phyloP scores from a whole-genome alignment of 2,329 filamentous ascomycete genomes.

The Gnomoniopsis smithogilvyi region DNA sequence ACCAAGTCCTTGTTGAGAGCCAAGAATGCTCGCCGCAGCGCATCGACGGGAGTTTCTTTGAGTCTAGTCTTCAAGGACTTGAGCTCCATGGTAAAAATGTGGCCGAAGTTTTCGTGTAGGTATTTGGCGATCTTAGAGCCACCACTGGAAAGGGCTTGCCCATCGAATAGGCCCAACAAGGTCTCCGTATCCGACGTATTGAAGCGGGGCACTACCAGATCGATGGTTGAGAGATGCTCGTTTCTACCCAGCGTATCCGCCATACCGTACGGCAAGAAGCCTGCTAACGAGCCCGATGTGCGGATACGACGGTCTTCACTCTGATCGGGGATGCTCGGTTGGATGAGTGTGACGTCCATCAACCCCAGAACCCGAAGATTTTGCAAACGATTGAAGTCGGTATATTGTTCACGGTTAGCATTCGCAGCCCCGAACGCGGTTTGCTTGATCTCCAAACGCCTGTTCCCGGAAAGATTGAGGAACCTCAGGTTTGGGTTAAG shows the following conservation, averaged over 20 bases:
- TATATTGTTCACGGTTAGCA: conserved; percentile 67
- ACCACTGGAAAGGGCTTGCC: conserved; percentile 80
- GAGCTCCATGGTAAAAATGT: conserved; percentile 78
- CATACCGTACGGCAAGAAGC: conserved; percentile 93
- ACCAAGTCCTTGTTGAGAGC: conserved; percentile 92
- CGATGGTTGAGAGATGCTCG: conserved; percentile 92
- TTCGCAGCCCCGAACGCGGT: conserved; percentile 51
- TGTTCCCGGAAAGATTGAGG: conserved; percentile 95
- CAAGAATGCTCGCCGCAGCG: conserved; percentile 81
- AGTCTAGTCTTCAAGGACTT: conserved; percentile 65
- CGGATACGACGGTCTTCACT: conserved; percentile 92
- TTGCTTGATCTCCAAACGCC: conserved; percentile 84
- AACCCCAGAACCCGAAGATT: conserved; percentile 86
- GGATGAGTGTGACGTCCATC: conserved; percentile 97
- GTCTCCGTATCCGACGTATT: conserved; percentile 87
- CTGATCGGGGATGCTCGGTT: conserved; percentile 90
- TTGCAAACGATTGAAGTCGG: conserved; percentile 81
- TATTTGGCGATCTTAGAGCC: conserved; percentile 97
- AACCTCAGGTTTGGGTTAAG: conserved; percentile 94
- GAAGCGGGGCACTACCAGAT: conserved; percentile 91
- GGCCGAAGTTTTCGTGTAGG: conserved; percentile 90
- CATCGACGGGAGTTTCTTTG: conserved; percentile 76
- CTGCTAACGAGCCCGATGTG: conserved; percentile 93
- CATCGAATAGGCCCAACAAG: conserved; percentile 92
- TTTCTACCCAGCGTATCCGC: conserved; percentile 90